These are phyloP conservation scores for Fimicolochytrium jonesii DNA, from an alignment of 192 early-diverging fungal genomes.

Conservation along the genomic window DNA sequence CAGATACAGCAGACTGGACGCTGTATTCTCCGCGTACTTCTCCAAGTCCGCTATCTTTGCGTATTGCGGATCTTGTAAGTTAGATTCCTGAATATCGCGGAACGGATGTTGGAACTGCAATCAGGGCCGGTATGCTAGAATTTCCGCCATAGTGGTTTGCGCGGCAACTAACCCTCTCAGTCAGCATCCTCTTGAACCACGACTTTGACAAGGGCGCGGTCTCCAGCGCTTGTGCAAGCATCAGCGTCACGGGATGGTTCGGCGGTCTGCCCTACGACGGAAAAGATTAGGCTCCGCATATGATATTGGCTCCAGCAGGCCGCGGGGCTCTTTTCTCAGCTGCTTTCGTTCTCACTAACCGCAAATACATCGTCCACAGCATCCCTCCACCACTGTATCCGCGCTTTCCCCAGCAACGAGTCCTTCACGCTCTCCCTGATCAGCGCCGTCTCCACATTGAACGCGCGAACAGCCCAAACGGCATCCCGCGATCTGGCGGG, in stretches of 20 bases:
- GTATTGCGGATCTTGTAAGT: slow-evolving; percentile 63
- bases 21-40: slow-evolving; percentile 83
- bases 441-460: slow-evolving; percentile 84
- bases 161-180: slow-evolving; percentile 56
- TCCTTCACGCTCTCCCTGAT: slow-evolving; percentile 71
- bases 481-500: slow-evolving; percentile 61
- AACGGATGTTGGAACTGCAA: too few species aligned
- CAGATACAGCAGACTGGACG: slow-evolving; percentile 81
- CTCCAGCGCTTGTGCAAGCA: slow-evolving; percentile 60
- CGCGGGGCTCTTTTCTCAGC: neutral
- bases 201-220: slow-evolving; percentile 57
- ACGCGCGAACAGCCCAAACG: slow-evolving; percentile 75
- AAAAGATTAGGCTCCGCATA: too few species aligned
- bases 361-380: slow-evolving; percentile 64
- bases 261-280: slow-evolving; percentile 62
- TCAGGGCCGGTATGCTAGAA: neutral
- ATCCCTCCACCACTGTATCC: slow-evolving; percentile 87
- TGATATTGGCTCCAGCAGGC: too few species aligned
- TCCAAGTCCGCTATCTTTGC: slow-evolving; percentile 74
- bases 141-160: too few species aligned
- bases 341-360: slow-evolving; percentile 32
- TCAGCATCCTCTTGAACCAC: slow-evolving; percentile 78
- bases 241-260: slow-evolving; percentile 71
- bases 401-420: slow-evolving; percentile 66
- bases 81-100: slow-evolving; percentile 54